Base-by-base conservation (phyloP, 805 yeast genomes). In the Zygoascus biomembranicola region DNA sequence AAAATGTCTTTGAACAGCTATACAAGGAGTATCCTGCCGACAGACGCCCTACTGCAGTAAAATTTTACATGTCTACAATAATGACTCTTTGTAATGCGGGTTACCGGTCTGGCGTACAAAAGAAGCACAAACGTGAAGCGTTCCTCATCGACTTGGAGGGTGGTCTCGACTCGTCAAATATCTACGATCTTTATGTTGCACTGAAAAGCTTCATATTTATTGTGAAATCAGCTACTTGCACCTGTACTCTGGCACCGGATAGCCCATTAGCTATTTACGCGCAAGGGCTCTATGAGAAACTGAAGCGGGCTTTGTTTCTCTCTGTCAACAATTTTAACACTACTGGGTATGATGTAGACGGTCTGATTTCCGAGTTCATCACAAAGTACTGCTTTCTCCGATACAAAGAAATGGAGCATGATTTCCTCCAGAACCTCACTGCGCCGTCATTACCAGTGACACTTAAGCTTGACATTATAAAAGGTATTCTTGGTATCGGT, bases 211-310 rank as follows among this genome's bases (percentile, higher is more conserved):
- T 46, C 26, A 32, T 58, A 10, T 47, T 26, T n/a, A 32, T 59
- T 8, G 53, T 54, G 1, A 50, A 52, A 18, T 59, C 59, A n/a
- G 60, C 59, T 16, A 47, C 60, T n/a, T 43, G 52, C 28, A 39
- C 56, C 14, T 50, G 47, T 28, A 46, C 43, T 11, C 32, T 47
- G 4, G 58, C 50, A 11, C 54, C 57, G 4, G 18, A 35, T 10
- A 47, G 51, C 18, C 49, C 55, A 11, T 20, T 53, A 20, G 56
- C 56, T 4, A 42, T 31, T 10, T 49, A 44, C 16, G 47, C 55
- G n/a, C 20, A 20, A 32, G n/a, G 47, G 11, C 28, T 51, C 19
- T 59, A 59, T 44, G 45, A 49, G 3, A 41, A 43, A 2, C 23
- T 57, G 47, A 52, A 50, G 43, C 49, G 43, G 14, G 41, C 52